Conservation (phyloP, 768 basidiomycete genomes). For the Boletus bicolor region DNA sequence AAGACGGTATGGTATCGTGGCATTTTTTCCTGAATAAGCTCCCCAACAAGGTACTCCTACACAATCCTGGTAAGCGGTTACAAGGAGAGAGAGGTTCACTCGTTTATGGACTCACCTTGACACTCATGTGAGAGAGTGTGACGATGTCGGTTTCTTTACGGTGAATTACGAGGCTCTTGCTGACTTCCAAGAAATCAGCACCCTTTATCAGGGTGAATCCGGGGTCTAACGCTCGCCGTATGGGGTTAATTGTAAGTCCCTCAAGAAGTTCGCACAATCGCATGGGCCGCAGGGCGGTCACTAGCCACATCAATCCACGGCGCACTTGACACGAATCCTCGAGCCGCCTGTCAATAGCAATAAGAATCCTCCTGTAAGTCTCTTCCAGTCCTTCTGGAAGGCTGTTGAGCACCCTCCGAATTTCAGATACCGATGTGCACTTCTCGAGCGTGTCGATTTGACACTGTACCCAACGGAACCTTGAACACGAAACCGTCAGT, state of each 20-base stretch:
- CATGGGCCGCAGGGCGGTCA: conserved; percentile 6
- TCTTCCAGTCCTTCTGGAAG: conserved; percentile 21
- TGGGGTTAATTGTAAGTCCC: conserved; percentile 4
- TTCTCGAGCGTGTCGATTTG: conserved; percentile 12
- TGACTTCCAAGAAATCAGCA: neutral
- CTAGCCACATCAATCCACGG: conserved; percentile 14
- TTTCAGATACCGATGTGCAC: neutral
- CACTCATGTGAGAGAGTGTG: conserved; percentile 15
- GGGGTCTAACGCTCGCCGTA: neutral
- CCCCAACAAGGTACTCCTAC: conserved; percentile 15
- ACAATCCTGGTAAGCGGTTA: neutral
- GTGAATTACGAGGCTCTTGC: conserved; percentile 9
- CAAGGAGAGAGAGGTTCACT: neutral
- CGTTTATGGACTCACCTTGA: conserved; percentile 5
- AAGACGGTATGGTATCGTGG: conserved; percentile 4
- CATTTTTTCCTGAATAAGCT: neutral
- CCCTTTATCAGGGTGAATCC: neutral
- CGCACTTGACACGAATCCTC: neutral
- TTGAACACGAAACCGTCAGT: neutral
- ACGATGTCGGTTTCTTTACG: conserved; percentile 8
- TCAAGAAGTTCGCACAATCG: conserved; percentile 7
- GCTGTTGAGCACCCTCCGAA: conserved; percentile 1
- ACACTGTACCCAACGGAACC: conserved; percentile 19
- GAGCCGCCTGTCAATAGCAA: neutral
- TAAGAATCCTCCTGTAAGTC: conserved; percentile 21